These are phyloP conservation scores for Solanum chiquidenum DNA, from an alignment of 257 asterid species.

Conservation along the genomic window DNA sequence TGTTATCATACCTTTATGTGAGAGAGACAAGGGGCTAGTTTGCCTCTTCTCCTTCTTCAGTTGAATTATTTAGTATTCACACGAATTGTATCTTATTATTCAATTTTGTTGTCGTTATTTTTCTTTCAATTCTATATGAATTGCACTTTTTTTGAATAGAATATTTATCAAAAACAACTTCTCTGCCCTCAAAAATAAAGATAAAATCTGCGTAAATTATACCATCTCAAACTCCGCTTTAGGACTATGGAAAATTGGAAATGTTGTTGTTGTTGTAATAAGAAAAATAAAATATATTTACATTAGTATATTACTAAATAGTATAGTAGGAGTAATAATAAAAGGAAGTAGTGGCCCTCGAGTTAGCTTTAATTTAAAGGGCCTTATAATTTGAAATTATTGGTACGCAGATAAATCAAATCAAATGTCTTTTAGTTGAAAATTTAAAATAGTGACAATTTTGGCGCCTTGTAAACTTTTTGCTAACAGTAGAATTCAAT, in stretches of 20 bases:
- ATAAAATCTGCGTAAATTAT: background rate
- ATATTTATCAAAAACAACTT: background rate
- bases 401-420: background rate
- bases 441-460: background rate
- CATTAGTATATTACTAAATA: background rate
- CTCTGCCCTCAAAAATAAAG: background rate
- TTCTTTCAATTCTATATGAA: background rate
- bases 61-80: background rate
- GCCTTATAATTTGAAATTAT: conserved; percentile 1
- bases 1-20: background rate
- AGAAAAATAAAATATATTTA: background rate
- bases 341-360: background rate
- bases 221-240: background rate
- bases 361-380: background rate
- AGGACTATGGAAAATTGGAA: background rate
- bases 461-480: conserved; percentile 14
- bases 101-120: background rate
- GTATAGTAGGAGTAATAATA: background rate
- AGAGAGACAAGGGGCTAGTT: background rate
- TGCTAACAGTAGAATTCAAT: background rate
- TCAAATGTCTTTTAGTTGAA: background rate
- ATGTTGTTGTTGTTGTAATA: background rate
- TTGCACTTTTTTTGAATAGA: background rate
- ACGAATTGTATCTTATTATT: background rate
- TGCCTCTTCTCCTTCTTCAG: background rate